Conservation (phyloP, 1,284 basidiomycete species). For the Apiotrichum laibachii region DNA sequence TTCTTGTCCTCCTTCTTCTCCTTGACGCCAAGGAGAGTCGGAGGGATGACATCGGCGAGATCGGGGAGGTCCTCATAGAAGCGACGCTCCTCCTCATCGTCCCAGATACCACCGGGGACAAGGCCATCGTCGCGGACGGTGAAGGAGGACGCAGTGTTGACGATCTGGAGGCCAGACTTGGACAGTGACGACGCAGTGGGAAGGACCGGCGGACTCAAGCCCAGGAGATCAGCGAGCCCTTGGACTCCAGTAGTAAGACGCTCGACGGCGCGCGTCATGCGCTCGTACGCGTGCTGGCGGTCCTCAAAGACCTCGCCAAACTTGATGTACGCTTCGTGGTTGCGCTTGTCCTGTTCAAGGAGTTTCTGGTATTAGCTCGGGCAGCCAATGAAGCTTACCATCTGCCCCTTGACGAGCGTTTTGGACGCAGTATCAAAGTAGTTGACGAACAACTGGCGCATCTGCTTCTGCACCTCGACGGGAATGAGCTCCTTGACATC, state of each 20-base stretch:
- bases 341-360: conserved; percentile 92
- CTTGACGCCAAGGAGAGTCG: conserved; percentile 78
- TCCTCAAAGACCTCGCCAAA: conserved; percentile 99
- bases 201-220: conserved; percentile 72
- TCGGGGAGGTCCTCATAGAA: conserved; percentile 95
- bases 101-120: conserved; percentile 81
- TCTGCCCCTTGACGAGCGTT: conserved; percentile 85
- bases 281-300: conserved; percentile 95
- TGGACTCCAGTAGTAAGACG: conserved; percentile 81
- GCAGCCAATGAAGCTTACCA: conserved; percentile 56
- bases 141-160: conserved; percentile 53
- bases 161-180: conserved; percentile 53
- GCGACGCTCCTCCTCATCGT: conserved; percentile 91
- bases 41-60: conserved; percentile 85
- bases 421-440: conserved; percentile 91
- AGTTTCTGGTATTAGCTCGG: conserved; percentile 61
- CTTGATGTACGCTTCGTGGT: conserved; percentile 97
- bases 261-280: conserved; percentile 94
- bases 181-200: conserved; percentile 63
- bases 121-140: conserved; percentile 59
- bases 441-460: conserved; percentile 86
- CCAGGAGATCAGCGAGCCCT: conserved; percentile 83
- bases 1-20: conserved; percentile 51
- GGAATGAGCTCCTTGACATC: conserved; percentile 70
- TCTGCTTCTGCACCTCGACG: conserved; percentile 77